Evolutionary conservation across 139 green algal genomes (phyloP), one percentile per base, ranked within the genome.

Genomic region (Axilococcus clingmanii): DNA sequence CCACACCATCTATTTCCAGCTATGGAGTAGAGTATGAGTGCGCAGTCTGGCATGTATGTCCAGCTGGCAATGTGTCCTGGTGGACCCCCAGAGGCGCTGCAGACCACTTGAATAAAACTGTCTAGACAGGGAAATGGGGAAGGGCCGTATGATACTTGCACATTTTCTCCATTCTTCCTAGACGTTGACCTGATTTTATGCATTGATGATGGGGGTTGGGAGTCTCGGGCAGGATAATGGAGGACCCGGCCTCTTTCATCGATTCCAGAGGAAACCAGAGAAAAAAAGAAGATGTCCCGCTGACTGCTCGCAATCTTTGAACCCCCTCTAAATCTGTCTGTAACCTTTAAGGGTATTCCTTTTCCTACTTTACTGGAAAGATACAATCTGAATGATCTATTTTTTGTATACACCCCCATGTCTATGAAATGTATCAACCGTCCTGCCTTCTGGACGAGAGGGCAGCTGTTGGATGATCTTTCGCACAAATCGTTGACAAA

Each of bases 361-460:
- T 81, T 82, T 55, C 75, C 82, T 11, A 52, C 63, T 44, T 85
- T 85, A 47, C 52, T 71, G 12, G 76, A 83, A 15, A 81, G 50
- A 53, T 65, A 61, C 14, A 89, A 59, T 7, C 79, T 71, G 40
- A 88, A 87, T 14, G 80, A 77, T 32, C 81, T 66, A 61, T 91
- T 91, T 27, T 72, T 63, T 2, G 75, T 75, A 78, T 91, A 91
- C 9, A 91, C 82, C 0, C 64, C 78, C 3, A 52, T 65, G 50
- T 91, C 76, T 2, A 83, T 34, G 27, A 23, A 40, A 45, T 45
- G 15, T 5, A 48, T 57, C 36, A 62, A 45, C 52, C 47, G 45
- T 5, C 34, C 37, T 62, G 4, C 12, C 15, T 40, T 71, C 5
- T 22, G 53, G 27, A 65, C 59, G 22, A 53, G 45, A n/a, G n/a